A percentile compares a stretch with the other conserved stretches of the same genome.
phyloP scores from a whole-genome alignment of 331 rosid species.

The Malus hybrid region DNA sequence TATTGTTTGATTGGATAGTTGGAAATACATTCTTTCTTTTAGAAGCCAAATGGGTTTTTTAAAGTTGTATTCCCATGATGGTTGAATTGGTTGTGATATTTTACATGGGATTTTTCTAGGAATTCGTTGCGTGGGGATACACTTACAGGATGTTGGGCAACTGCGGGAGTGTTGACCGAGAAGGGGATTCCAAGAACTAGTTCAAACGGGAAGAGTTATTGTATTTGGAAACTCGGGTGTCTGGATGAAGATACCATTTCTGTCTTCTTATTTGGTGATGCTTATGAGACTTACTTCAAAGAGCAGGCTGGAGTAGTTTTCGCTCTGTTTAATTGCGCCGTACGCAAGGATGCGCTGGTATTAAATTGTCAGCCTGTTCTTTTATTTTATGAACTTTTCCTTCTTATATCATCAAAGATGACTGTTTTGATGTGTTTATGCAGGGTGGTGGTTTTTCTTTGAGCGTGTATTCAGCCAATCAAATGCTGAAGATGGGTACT shows the following conservation, averaged over 20 bases:
- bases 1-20: background rate
- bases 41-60: background rate
- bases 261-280: conserved; percentile 85
- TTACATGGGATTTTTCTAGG: conserved; percentile 27
- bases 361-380: background rate
- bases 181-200: conserved; percentile 61
- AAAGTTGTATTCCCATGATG: background rate
- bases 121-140: conserved; percentile 68
- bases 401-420: background rate
- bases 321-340: conserved; percentile 57
- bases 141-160: conserved; percentile 79
- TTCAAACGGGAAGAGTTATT: conserved; percentile 58
- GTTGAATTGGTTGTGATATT: conserved; percentile 3
- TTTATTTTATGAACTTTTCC: background rate
- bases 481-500: conserved; percentile 63
- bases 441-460: conserved; percentile 81
- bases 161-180: conserved; percentile 82
- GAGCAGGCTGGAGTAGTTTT: conserved; percentile 59
- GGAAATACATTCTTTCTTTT: background rate
- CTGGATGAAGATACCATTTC: conserved; percentile 65
- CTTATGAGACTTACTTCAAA: conserved; percentile 51
- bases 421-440: background rate
- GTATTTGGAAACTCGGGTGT: conserved; percentile 68
- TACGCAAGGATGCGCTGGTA: conserved; percentile 79
- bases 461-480: conserved; percentile 53